phyloP scores from a whole-genome alignment of 2,329 filamentous ascomycete genomes.

The Hymenoscyphus repandus region DNA sequence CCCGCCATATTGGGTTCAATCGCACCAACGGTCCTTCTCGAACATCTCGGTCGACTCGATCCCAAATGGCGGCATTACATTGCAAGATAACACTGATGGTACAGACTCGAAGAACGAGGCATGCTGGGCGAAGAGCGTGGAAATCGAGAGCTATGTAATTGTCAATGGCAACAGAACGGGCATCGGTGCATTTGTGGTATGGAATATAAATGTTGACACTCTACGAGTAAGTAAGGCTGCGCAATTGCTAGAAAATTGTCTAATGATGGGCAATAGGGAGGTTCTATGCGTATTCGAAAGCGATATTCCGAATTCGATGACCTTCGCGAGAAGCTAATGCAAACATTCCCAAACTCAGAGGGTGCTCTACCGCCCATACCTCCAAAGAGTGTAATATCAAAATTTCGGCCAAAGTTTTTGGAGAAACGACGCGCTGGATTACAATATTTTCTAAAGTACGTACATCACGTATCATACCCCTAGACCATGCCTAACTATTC shows the following conservation, averaged over 20 bases:
- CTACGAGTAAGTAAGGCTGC: conserved; percentile 58
- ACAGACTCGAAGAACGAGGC: conserved; percentile 50
- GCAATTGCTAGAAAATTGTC: background rate
- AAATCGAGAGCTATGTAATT: conserved; percentile 51
- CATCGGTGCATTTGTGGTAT: conserved; percentile 86
- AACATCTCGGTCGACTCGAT: conserved; percentile 44
- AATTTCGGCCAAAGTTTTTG: conserved; percentile 78
- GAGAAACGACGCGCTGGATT: conserved; percentile 78
- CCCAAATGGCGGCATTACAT: conserved; percentile 50
- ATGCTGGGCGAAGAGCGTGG: conserved; percentile 61
- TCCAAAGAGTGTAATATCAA: conserved; percentile 85
- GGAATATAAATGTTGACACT: conserved; percentile 85
- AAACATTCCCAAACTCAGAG: conserved; percentile 78
- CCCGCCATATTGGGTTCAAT: conserved; percentile 38
- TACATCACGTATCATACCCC: conserved; percentile 16
- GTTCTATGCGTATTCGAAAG: conserved; percentile 58
- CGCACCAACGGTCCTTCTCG: conserved; percentile 32
- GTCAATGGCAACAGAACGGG: conserved; percentile 35
- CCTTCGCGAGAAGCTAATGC: conserved; percentile 65
- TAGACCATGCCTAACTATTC: conserved; percentile 13
- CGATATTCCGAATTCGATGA: conserved; percentile 93
- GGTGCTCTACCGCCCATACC: conserved; percentile 86
- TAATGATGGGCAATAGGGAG: conserved; percentile 41
- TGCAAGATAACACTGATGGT: conserved; percentile 49
- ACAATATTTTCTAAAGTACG: conserved; percentile 90